These are phyloP conservation scores for Daldinia bambusicola DNA, from an alignment of 495 filamentous ascomycete species.

Conservation along the genomic window DNA sequence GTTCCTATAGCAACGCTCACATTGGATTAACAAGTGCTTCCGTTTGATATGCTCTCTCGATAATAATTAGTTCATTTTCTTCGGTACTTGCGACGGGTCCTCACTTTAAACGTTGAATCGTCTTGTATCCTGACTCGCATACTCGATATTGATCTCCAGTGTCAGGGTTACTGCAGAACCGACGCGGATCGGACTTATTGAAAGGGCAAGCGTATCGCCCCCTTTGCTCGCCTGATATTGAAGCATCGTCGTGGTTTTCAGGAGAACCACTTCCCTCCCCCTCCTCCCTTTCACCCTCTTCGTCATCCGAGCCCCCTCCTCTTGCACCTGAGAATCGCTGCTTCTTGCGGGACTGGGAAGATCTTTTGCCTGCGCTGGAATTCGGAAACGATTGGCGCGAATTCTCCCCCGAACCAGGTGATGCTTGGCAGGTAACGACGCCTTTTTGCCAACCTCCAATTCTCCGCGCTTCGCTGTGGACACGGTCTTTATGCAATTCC, in stretches of 20 bases:
- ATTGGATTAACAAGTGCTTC: slow-evolving; percentile 28
- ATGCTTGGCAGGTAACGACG: slow-evolving; percentile 15
- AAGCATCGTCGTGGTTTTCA: slow-evolving; percentile 20
- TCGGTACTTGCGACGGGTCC: not conserved
- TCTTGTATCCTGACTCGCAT: slow-evolving; percentile 30
- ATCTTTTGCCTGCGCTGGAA: not conserved
- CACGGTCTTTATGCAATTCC: slow-evolving; percentile 24
- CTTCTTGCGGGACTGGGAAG: slow-evolving; percentile 15
- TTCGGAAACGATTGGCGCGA: not conserved
- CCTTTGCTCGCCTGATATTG: slow-evolving; percentile 5
- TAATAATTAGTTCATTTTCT: not conserved
- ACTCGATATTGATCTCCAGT: slow-evolving; percentile 22
- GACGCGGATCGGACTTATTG: slow-evolving; percentile 17
- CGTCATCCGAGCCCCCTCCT: slow-evolving; percentile 19
- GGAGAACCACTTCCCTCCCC: slow-evolving; percentile 17
- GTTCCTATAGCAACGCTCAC: slow-evolving; percentile 21
- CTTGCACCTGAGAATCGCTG: slow-evolving; percentile 1
- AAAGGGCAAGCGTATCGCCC: slow-evolving; percentile 26
- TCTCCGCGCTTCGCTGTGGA: slow-evolving; percentile 16
- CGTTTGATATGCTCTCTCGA: slow-evolving; percentile 32
- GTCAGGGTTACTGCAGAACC: slow-evolving; percentile 17
- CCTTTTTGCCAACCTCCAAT: slow-evolving; percentile 34
- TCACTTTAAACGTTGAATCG: slow-evolving; percentile 32
- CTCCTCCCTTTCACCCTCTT: slow-evolving; percentile 23
- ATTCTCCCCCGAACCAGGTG: slow-evolving; percentile 5